Evolutionary conservation across 2,329 filamentous ascomycete genomes (phyloP), one percentile per base, ranked within the genome.

Genomic region (Camillea tinctor): DNA sequence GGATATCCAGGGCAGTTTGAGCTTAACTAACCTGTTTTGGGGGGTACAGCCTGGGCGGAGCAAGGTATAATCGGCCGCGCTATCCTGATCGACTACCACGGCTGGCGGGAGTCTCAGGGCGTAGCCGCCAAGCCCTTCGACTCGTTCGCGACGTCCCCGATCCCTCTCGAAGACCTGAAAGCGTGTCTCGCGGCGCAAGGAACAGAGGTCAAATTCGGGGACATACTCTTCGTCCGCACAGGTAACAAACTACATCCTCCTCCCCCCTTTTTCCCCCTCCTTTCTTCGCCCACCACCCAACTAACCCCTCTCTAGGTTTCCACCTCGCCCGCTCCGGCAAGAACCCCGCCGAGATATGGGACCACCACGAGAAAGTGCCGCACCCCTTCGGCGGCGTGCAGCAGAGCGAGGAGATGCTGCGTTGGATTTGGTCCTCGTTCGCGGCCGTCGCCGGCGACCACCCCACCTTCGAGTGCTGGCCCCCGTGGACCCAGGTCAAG

Each of bases 11-110:
- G n/a, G n/a, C n/a, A n/a, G n/a, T n/a, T n/a, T n/a, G n/a, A n/a
- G n/a, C n/a, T n/a, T n/a, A n/a, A n/a, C n/a, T n/a, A n/a, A n/a
- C n/a, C n/a, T n/a, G n/a, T n/a, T n/a, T n/a, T n/a, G n/a, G 30
- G 13, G 30, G 13, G 2, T 9, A 64, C 55, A 78, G 79, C 77
- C 0, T 84, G 80, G 80, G 72, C 80, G 4, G 77, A 82, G 59
- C 68, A 79, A 54, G 84, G 84, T 13, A 85, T 87, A 56, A 81
- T 84, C 1, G 84, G 83, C 6, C 74, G 84, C 0, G 84, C 82
- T 3, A 74, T 86, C 2, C 69, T 86, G 22, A 68, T 86, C 30
- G 84, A 86, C 67, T 81, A 82, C 62, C 79, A 81, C 69, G 69
- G 72, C 63, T 83, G 80, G 80, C 73, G 77, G 6, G 66, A 76